Evolutionary conservation across 345 rosid species (phyloP).

Genomic region (Syzygium aromaticum): DNA sequence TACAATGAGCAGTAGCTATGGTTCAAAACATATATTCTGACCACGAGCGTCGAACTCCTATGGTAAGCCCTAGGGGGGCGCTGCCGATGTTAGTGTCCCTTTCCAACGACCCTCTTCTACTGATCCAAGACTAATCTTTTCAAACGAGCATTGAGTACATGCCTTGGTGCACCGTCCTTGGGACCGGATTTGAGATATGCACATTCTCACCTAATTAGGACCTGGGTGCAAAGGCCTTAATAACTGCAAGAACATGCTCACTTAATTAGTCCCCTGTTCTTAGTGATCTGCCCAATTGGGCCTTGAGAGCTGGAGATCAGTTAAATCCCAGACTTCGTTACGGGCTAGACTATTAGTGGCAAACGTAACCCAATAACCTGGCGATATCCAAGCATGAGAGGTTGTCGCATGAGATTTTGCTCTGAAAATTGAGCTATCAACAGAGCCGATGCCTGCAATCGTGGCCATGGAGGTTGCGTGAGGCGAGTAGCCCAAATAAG

Average conservation of each 20-base stretch:
- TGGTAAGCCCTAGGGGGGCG: no score
- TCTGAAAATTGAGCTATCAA: not conserved
- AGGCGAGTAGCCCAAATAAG: not conserved
- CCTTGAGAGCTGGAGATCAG: not conserved
- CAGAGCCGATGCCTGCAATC: not conserved
- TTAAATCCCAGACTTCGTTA: not conserved
- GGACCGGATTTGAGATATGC: no score
- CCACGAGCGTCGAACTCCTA: no score
- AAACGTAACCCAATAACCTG: not conserved
- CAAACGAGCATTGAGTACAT: no score
- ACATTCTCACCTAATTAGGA: no score
- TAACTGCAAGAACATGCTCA: not conserved
- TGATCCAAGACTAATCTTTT: no score
- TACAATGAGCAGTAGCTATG: not conserved
- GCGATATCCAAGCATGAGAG: not conserved
- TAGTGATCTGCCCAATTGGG: not conserved
- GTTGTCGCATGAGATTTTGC: not conserved
- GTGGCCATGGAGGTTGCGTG: not conserved
- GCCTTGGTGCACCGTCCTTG: no score
- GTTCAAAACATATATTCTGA: no score
- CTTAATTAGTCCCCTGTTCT: not conserved
- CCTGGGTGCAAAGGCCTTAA: no score
- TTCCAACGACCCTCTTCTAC: no score
- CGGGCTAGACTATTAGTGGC: not conserved
- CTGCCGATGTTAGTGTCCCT: no score